phyloP scores from a whole-genome alignment of 148 eudicot genomes.

The Rhododendron kiyosumense region DNA sequence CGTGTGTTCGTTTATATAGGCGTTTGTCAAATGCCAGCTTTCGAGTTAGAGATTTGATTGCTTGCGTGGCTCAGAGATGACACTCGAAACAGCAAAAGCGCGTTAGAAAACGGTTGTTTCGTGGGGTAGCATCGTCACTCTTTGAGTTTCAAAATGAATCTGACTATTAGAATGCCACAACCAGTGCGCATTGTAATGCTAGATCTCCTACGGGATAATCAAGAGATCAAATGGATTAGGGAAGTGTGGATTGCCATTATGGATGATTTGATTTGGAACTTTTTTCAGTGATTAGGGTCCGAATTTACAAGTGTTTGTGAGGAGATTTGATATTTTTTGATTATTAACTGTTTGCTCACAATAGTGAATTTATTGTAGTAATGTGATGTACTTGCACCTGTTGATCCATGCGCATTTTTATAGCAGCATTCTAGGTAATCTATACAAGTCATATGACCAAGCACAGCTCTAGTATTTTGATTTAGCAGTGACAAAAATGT shows the following conservation, averaged over 20 bases:
- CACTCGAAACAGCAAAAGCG: neutral
- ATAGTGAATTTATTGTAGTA: neutral
- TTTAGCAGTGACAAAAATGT: no score
- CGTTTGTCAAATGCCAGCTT: neutral
- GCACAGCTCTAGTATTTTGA: no score
- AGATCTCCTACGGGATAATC: neutral
- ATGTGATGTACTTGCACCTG: neutral
- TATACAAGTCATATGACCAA: neutral
- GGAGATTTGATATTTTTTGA: neutral
- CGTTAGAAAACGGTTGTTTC: no score
- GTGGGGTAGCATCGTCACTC: no score
- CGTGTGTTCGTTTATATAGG: neutral
- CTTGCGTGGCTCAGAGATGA: neutral
- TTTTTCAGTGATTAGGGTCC: neutral
- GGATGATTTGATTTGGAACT: neutral
- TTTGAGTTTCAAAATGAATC: neutral
- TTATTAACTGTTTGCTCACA: neutral
- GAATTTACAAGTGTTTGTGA: neutral
- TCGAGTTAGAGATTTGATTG: neutral
- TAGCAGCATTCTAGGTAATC: neutral
- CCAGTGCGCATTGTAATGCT: neutral
- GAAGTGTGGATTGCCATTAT: neutral
- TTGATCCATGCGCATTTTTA: neutral
- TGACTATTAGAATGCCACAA: no score
- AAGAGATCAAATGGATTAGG: neutral